A percentile compares a stretch with the other conserved stretches of the same genome.
Evolutionary conservation across 108 stramenopile genomes (phyloP).

Genomic region (Pseudonitzschia delicatissima): DNA sequence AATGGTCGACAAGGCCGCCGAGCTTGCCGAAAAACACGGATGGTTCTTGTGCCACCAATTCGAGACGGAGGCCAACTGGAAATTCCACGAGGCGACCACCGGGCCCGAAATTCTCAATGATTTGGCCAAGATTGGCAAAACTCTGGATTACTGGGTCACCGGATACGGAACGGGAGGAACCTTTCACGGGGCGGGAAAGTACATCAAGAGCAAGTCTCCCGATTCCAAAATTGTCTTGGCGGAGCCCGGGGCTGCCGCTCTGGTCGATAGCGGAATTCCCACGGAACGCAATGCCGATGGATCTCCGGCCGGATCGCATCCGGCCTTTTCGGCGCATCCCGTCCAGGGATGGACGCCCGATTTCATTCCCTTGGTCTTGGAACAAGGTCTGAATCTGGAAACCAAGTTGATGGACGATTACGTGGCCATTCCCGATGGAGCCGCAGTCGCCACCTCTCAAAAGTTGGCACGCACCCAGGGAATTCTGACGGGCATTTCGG

Average conservation of each 20-base stretch:
- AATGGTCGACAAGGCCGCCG: conserved; percentile 70
- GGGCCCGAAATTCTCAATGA: conserved; percentile 84
- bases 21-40: conserved; percentile 43
- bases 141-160: conserved; percentile 59
- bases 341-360: conserved; percentile 55
- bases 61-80: conserved; percentile 75
- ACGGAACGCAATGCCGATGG: conserved; percentile 57
- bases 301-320: conserved; percentile 3
- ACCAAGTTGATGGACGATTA: conserved; percentile 53
- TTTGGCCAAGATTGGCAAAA: conserved; percentile 35
- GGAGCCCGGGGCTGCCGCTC: conserved; percentile 49
- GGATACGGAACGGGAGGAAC: conserved; percentile 83
- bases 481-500: conserved; percentile 6
- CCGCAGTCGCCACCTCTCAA: conserved; percentile 18
- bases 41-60: conserved; percentile 75
- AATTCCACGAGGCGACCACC: conserved; percentile 71
- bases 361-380: conserved; percentile 53
- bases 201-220: conserved; percentile 64
- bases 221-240: conserved; percentile 57
- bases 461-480: background rate
- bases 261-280: conserved; percentile 55
- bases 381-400: conserved; percentile 51
- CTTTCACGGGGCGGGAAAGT: conserved; percentile 68
- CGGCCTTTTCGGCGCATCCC: conserved; percentile 11
- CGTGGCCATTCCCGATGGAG: conserved; percentile 60